Conservation (phyloP, 2,329 filamentous ascomycete genomes). For the Colletotrichum costaricense region DNA sequence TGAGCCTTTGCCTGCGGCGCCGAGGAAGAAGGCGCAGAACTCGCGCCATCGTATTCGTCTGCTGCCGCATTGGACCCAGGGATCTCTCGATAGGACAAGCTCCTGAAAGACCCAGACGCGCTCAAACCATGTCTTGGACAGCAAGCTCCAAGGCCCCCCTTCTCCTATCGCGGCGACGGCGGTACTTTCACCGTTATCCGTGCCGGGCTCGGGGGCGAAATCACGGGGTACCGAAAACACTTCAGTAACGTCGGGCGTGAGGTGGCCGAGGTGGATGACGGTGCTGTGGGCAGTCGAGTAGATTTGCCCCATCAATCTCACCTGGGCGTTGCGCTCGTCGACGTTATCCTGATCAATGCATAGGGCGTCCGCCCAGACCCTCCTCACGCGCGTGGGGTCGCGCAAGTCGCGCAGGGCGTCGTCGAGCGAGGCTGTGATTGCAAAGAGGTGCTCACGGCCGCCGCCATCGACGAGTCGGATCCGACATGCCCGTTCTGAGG, state of each 20-base stretch:
- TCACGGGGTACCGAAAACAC: neutral
- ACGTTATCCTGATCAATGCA: slow-evolving; percentile 44
- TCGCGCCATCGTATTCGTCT: slow-evolving; percentile 9
- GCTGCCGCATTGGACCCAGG: slow-evolving; percentile 40
- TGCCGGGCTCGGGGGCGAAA: neutral
- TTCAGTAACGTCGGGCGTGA: neutral
- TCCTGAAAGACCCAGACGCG: slow-evolving; percentile 42
- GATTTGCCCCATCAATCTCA: slow-evolving; percentile 43
- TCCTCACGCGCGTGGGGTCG: slow-evolving; percentile 43
- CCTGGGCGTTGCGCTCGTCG: slow-evolving; percentile 42
- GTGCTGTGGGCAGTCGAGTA: slow-evolving; percentile 38
- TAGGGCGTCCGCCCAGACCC: slow-evolving; percentile 46
- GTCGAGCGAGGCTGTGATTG: slow-evolving; percentile 2
- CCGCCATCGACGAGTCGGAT: slow-evolving; percentile 34
- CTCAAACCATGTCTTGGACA: slow-evolving; percentile 3
- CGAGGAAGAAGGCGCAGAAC: neutral
- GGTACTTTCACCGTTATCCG: too few species aligned
- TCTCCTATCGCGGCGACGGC: neutral
- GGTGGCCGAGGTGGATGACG: slow-evolving; percentile 18
- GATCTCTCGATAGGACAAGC: slow-evolving; percentile 38
- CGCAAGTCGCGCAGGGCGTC: slow-evolving; percentile 52
- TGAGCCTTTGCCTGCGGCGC: too few species aligned
- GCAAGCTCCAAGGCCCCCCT: slow-evolving; percentile 6
- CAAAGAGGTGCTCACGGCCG: slow-evolving; percentile 9
- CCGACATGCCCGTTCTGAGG: slow-evolving; percentile 18